Base-by-base conservation (phyloP, 805 yeast genomes). In the Isabelozyma gotoi region DNA sequence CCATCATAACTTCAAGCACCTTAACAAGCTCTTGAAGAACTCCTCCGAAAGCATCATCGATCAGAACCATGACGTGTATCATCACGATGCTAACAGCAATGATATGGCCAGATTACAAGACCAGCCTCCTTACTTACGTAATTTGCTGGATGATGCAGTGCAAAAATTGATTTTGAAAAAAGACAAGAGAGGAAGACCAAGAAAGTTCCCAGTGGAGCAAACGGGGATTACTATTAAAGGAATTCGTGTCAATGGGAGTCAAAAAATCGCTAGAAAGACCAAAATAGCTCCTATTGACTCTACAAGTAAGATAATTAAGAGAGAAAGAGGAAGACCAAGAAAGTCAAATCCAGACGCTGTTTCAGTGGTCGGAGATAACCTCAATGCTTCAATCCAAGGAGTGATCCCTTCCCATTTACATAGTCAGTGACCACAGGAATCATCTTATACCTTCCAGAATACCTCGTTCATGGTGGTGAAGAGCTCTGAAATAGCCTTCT, bases 101-200 rank as follows among this genome's bases (percentile, higher is more conserved):
- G 51, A 32, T 14, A 46, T 57, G 18, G 44, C 53, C 24, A 59
- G 49, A 47, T 51, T 56, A 33, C 55, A 53, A 38, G 57, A 59
- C n/a, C 65, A 64, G 45, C 67, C 67, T 1, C 52, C 65, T 5
- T 56, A 55, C 38, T 47, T 61, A 49, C 51, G 65, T 19, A 60
- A 53, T 10, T 56, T 61, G 37, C 63, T 58, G 19, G 65, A 61
- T 32, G 67, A 59, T 27, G 70, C 65, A 10, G 67, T 65, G 5
- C 53, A 66, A 46, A 61, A 65, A 44, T 56, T 70, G 24, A 52
- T 71, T 19, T 56, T 59, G 41, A 69, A 59, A 53, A 71, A 76
- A 53, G 71, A 74, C 59, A 63, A 68, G 57, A 44, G 80, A 33
- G 81, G 81, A 11, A 61, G 81, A 49, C 81, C 81, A 2, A 61